These are phyloP conservation scores for Hericium erinaceus DNA, from an alignment of 768 basidiomycete species.

Conservation along the genomic window DNA sequence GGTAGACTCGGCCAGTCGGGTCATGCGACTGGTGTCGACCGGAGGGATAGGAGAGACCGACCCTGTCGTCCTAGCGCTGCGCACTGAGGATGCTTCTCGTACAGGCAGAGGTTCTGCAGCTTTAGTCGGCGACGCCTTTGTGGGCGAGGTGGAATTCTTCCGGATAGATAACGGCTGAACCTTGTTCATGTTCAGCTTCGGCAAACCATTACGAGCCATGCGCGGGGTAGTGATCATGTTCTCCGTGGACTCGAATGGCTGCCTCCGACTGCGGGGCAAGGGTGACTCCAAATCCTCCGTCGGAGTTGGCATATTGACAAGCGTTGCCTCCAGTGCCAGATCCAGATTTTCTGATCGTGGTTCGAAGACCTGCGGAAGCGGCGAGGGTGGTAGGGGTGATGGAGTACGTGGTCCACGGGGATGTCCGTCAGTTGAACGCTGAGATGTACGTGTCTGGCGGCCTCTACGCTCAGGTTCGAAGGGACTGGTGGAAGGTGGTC, in stretches of 20 bases:
- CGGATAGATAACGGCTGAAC: conserved; percentile 79
- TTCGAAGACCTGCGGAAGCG: conserved; percentile 28
- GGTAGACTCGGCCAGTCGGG: conserved; percentile 42
- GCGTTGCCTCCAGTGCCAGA: conserved; percentile 30
- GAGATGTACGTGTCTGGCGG: conserved; percentile 24
- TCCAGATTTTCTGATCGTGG: conserved; percentile 40
- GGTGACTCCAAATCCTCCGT: conserved; percentile 31
- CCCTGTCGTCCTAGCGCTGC: not conserved
- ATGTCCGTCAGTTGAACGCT: conserved; percentile 45
- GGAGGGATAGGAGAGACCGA: not conserved
- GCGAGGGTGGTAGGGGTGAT: conserved; percentile 51
- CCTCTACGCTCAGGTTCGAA: conserved; percentile 28
- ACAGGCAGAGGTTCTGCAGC: not conserved
- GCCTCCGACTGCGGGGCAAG: conserved; percentile 65
- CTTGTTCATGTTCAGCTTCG: conserved; percentile 26
- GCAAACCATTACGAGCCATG: conserved; percentile 17
- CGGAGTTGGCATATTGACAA: conserved; percentile 21
- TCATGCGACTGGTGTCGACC: conserved; percentile 32
- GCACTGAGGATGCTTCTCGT: not conserved
- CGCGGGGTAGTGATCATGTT: conserved; percentile 50
- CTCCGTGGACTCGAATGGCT: conserved; percentile 46
- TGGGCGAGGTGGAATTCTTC: conserved; percentile 41
- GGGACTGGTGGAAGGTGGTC: conserved; percentile 30
- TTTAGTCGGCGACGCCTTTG: not conserved
- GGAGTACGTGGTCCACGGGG: conserved; percentile 69